Conservation (phyloP, 169 alveolate species). For the Plasmodium cynomolgi region DNA sequence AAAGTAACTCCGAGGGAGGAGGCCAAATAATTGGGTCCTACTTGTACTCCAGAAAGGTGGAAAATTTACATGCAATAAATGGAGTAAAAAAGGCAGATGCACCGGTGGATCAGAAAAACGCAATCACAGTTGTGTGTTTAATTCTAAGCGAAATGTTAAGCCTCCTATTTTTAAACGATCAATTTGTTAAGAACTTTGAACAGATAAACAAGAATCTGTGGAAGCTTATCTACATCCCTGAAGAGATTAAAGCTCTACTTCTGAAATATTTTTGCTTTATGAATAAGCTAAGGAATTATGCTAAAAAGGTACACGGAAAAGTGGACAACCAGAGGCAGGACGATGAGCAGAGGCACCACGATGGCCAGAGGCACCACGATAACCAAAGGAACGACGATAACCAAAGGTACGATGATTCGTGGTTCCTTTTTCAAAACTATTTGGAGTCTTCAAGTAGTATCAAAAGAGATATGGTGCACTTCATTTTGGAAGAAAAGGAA, state of each 20-base stretch:
- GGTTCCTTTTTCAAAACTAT: constrained; percentile 62
- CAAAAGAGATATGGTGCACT: constrained; percentile 34
- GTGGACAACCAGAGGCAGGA: constrained; percentile 1
- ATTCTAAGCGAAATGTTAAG: constrained; percentile 28
- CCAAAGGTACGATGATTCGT: constrained; percentile 41
- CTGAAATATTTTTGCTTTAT: constrained; percentile 27
- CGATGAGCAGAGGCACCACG: background rate
- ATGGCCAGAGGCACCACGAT: constrained; percentile 3
- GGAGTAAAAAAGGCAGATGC: background rate
- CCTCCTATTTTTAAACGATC: constrained; percentile 61
- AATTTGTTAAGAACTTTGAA: constrained; percentile 36
- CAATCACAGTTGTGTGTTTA: constrained; percentile 29
- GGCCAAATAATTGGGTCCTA: constrained; percentile 30
- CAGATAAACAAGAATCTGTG: constrained; percentile 21
- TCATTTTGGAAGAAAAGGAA: constrained; percentile 22
- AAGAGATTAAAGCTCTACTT: constrained; percentile 20
- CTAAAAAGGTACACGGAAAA: background rate
- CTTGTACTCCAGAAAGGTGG: constrained; percentile 18
- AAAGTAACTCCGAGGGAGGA: constrained; percentile 2
- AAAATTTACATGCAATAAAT: background rate
- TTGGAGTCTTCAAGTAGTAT: constrained; percentile 31
- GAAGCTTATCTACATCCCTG: constrained; percentile 64
- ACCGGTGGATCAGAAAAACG: background rate
- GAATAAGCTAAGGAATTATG: constrained; percentile 42
- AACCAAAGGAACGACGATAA: background rate